These are phyloP conservation scores for Bipolaris sorokiniana DNA, from an alignment of 2,329 filamentous ascomycete species.

Conservation along the genomic window DNA sequence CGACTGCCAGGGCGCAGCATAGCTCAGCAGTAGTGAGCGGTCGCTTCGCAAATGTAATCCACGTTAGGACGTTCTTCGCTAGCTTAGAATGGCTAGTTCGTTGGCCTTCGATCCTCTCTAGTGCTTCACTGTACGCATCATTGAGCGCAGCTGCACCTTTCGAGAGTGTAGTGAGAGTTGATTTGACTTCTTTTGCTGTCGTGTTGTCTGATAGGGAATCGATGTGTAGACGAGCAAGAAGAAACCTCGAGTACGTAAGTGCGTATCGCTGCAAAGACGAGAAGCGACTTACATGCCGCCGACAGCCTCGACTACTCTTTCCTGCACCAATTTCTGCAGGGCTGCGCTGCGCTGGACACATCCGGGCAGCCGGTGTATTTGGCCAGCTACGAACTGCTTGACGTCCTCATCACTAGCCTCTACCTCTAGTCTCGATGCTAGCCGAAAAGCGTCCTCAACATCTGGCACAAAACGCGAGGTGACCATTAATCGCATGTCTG, in stretches of 20 bases:
- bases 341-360: conserved; percentile 19
- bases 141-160: conserved; percentile 14
- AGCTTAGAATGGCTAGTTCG: conserved; percentile 35
- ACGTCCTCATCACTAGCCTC: conserved; percentile 33
- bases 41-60: conserved; percentile 21
- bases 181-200: conserved; percentile 10
- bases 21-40: conserved; percentile 24
- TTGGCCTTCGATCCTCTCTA: conserved; percentile 50
- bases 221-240: conserved; percentile 20
- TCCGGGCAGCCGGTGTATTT: conserved; percentile 22
- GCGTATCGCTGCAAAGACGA: not conserved
- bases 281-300: conserved; percentile 29
- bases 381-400: conserved; percentile 23
- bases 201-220: conserved; percentile 20
- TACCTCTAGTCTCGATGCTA: conserved; percentile 21
- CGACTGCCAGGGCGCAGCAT: conserved; percentile 22
- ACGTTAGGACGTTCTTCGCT: conserved; percentile 40
- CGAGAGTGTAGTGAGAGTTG: conserved; percentile 9
- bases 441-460: conserved; percentile 18
- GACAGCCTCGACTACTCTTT: conserved; percentile 25
- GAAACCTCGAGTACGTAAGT: conserved; percentile 13
- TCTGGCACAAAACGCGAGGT: conserved; percentile 29
- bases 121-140: conserved; percentile 15
- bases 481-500: conserved; percentile 13
- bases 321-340: conserved; percentile 22